Evolutionary conservation across 805 yeast species (phyloP), one percentile per base, ranked within the genome.

Genomic region (Myxozyma geophila): DNA sequence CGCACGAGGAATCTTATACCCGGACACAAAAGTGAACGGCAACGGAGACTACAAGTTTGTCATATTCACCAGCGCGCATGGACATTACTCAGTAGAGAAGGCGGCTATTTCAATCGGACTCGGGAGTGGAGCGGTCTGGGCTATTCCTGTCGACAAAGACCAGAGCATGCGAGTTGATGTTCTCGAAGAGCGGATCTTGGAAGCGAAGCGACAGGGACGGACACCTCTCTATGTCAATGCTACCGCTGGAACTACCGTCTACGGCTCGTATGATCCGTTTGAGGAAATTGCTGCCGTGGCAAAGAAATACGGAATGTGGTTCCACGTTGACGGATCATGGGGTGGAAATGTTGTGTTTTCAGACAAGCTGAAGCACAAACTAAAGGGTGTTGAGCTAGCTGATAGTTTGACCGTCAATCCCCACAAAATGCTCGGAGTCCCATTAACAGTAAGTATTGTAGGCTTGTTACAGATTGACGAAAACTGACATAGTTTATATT

Each of bases 281-380:
- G 79, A 72, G 33, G 82, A 81, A 48, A 84, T 90, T 41, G 75
- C 86, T 0, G 71, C 62, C 0, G 73, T 90, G 1, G 85, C 92
- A 15, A 77, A 82, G 60, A 78, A 79, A 61, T 73, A 86, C 74
- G 74, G 80, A n/a, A 57, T 85, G 7, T 90, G 96, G 93, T 82
- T 88, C 72, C 96, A 90, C 74, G 83, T 90, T 47, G 96, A 90
- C 75, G 96, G 95, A 0, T 88, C 95, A 7, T 89, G 96, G 96
- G 96, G 96, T 40, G 96, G 93, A 8, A 90, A 90, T 70, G 86
- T 88, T 9, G 80, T 89, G 0, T 90, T 90, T 77, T 85, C 90
- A 48, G 69, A 74, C 0, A 77, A 68, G 10, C 83, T 85, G 59
- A 74, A 72, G 48, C 53, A 74, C 60, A 81, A 82, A 68, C 74